Evolutionary conservation across 2,329 filamentous ascomycete genomes (phyloP), one percentile per base, ranked within the genome.

Genomic region (Anisogramma anomala): DNA sequence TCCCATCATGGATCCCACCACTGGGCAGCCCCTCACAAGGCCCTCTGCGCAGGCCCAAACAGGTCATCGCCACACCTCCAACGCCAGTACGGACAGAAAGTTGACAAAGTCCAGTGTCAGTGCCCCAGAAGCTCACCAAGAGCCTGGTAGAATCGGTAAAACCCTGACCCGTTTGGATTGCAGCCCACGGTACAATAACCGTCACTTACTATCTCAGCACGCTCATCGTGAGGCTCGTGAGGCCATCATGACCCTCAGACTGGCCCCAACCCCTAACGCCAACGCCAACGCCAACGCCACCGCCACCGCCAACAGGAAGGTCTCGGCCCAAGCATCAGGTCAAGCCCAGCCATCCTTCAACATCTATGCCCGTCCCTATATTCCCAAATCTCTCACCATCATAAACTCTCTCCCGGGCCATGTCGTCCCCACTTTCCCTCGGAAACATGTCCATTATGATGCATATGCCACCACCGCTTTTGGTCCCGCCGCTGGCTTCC

Each of bases 341-440:
- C 5, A 31, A 4, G 36, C 34, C 10, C 34, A 45, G 11, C 26
- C 25, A 8, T 46, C 42, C 3, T 50, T 51, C 33, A 47, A 50
- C 38, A 44, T 52, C 34, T 52, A 50, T 22, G 50, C 49, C 10
- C 39, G 46, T 3, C 44, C 50, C 8, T 52, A 49, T 27, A 41
- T 52, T 13, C 50, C 49, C 15, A 32, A 33, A 22, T 22, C 35
- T 5, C 28, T 51, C n/a, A 46, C 41, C 13, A n/a, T 28, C n/a
- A 45, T 52, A 38, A 52, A 52, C 42, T 27, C 25, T 8, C 38
- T 46, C 2, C 26, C 32, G 10, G 48, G 42, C 6, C 27, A 11
- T 4, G n/a, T 33, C 5, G 11, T 47, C 13, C 14, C 33, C 4
- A 50, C 50, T 8, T 3, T 17, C 0, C 44, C 45, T 6, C 17